These are phyloP conservation scores for Rhizophora apiculata DNA, from an alignment of 345 rosid species.

Conservation along the genomic window DNA sequence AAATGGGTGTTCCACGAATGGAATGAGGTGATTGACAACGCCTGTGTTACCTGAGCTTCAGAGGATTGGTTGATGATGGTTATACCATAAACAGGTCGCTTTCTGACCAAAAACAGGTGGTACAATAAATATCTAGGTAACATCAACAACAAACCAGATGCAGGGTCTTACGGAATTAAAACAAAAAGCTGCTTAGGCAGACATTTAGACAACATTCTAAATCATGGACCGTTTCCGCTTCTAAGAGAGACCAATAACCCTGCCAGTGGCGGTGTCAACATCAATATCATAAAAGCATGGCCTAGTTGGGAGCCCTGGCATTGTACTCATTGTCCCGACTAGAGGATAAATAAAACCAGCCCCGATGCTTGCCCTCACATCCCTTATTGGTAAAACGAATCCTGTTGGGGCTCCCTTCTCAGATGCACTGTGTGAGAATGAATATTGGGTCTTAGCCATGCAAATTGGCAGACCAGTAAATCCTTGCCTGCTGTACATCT, in stretches of 20 bases:
- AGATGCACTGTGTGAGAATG: slow-evolving; percentile 77
- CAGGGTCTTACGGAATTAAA: no score
- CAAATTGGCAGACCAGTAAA: slow-evolving; percentile 91
- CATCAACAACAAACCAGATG: no score
- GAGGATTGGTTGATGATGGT: no score
- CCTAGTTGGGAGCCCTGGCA: slow-evolving; percentile 98
- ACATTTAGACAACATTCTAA: no score
- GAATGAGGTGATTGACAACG: no score
- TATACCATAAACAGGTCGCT: no score
- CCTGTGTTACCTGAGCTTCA: no score
- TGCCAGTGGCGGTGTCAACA: slow-evolving; percentile 72
- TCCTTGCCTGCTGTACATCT: slow-evolving; percentile 88
- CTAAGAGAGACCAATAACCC: slow-evolving; percentile 81
- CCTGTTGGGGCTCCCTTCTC: slow-evolving; percentile 90
- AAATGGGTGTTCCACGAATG: no score
- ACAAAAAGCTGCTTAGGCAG: no score
- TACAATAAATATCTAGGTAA: no score
- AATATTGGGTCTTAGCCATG: slow-evolving; percentile 98
- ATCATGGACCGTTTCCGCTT: slow-evolving; percentile 4
- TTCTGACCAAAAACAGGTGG: no score
- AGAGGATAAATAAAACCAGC: slow-evolving; percentile 95
- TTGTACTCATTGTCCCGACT: slow-evolving; percentile 95
- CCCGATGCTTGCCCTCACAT: slow-evolving; percentile 94
- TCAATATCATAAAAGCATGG: slow-evolving; percentile 97
- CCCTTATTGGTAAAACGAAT: slow-evolving; percentile 78